Evolutionary conservation across 352 stramenopile species (phyloP).

Genomic region (Pythium biforme): DNA sequence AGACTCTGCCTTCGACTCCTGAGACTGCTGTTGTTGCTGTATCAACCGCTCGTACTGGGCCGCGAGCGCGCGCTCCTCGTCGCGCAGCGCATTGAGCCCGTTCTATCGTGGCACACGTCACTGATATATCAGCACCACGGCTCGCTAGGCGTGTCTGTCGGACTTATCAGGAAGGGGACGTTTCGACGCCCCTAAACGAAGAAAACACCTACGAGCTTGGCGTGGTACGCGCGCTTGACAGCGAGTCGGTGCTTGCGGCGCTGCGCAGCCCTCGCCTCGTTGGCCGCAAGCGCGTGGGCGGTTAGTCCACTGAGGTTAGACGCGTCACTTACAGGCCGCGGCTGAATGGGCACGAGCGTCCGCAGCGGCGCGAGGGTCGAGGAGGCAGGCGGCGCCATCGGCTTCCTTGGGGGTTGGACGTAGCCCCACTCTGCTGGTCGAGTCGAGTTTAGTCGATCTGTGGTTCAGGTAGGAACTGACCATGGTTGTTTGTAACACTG

Average conservation of each 20-base stretch:
- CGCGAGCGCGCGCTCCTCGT: conserved; percentile 30
- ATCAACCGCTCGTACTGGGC: conserved; percentile 29
- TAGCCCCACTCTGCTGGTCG: no score
- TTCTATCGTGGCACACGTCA: conserved; percentile 23
- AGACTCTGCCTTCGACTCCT: no score
- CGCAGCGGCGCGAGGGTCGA: conserved; percentile 12
- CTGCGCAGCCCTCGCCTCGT: conserved; percentile 4
- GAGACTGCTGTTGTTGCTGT: neutral
- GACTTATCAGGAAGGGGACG: no score
- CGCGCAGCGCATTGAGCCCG: conserved; percentile 31
- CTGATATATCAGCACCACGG: neutral
- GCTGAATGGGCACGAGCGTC: conserved; percentile 26
- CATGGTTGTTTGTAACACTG: no score
- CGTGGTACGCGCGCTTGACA: conserved; percentile 40
- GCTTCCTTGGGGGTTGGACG: no score
- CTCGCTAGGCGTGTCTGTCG: no score
- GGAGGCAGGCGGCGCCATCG: neutral
- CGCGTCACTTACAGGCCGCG: conserved; percentile 9
- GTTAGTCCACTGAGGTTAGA: neutral
- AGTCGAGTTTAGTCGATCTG: no score
- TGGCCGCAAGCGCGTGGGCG: conserved; percentile 5
- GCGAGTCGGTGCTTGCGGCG: conserved; percentile 27
- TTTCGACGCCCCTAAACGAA: no score
- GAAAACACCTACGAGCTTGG: conserved; percentile 31
- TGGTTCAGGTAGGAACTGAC: no score